A percentile compares a stretch with the other conserved stretches of the same genome.
Evolutionary conservation across 257 asterid species (phyloP).

Genomic region (Solanum rostratum): DNA sequence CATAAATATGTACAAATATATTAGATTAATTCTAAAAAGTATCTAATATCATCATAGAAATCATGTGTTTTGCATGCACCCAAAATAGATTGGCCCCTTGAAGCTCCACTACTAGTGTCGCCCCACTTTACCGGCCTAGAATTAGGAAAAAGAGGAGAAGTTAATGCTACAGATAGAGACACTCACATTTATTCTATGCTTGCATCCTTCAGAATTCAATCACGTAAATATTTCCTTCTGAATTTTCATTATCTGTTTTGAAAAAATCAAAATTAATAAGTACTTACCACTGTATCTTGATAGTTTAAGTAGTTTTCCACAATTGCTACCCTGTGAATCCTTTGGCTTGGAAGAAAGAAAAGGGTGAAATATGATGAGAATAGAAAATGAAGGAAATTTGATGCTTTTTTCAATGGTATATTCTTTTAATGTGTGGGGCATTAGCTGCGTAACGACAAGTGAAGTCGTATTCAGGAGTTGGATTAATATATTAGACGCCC

Average conservation of each 20-base stretch:
- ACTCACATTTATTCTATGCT: not conserved
- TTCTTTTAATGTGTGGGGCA: not conserved
- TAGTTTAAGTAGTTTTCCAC: too few species aligned
- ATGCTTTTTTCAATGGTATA: not conserved
- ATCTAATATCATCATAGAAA: not conserved
- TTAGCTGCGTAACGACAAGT: not conserved
- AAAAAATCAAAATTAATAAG: too few species aligned
- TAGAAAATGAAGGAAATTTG: not conserved
- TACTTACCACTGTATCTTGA: too few species aligned
- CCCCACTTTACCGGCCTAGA: not conserved
- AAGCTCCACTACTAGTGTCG: not conserved
- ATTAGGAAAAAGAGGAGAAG: not conserved
- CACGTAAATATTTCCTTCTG: not conserved
- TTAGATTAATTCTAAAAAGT: not conserved
- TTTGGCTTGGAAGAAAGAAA: not conserved
- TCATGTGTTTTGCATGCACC: not conserved
- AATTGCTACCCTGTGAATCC: not conserved
- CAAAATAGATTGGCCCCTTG: not conserved
- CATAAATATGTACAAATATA: too few species aligned
- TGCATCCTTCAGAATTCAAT: not conserved
- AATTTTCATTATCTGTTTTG: not conserved
- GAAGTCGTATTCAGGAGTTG: not conserved
- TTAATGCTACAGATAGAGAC: not conserved
- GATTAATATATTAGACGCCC: not conserved
- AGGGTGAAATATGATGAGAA: not conserved